Evolutionary conservation across 495 filamentous ascomycete species (phyloP).

Genomic region (Daldinia grandis): DNA sequence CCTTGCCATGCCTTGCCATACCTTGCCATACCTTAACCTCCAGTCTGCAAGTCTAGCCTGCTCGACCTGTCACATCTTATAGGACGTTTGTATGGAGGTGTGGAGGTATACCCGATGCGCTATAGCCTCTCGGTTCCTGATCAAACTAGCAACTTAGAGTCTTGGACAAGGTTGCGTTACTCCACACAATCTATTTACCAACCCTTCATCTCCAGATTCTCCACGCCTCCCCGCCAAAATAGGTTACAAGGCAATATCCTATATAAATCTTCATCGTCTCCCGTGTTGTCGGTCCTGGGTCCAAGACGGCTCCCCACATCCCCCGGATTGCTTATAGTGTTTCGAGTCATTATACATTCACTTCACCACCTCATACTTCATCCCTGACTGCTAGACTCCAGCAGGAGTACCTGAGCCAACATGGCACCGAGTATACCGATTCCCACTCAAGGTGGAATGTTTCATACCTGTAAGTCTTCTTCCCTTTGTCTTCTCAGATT

Average conservation of each 20-base stretch:
- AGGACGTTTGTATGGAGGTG: conserved; percentile 38
- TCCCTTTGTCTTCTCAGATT: not conserved
- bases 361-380: conserved; percentile 18
- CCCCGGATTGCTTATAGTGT: conserved; percentile 37
- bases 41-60: conserved; percentile 38
- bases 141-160: conserved; percentile 37
- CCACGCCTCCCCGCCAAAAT: conserved; percentile 45
- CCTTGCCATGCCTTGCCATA: conserved; percentile 32
- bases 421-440: conserved; percentile 60
- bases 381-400: conserved; percentile 13
- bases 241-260: conserved; percentile 42
- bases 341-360: conserved; percentile 31
- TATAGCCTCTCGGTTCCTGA: conserved; percentile 46
- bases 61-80: conserved; percentile 40
- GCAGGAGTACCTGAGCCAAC: conserved; percentile 31
- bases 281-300: conserved; percentile 41
- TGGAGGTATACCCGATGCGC: conserved; percentile 42
- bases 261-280: conserved; percentile 48
- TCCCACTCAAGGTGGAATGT: conserved; percentile 62
- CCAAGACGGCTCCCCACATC: conserved; percentile 42
- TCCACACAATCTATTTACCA: conserved; percentile 45
- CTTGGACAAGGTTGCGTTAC: conserved; percentile 40
- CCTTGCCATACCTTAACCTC: conserved; percentile 6
- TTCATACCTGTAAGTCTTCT: conserved; percentile 56
- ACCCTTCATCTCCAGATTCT: conserved; percentile 46